phyloP scores from a whole-genome alignment of 2,329 filamentous ascomycete genomes.

The Ceratocystis albifundus region DNA sequence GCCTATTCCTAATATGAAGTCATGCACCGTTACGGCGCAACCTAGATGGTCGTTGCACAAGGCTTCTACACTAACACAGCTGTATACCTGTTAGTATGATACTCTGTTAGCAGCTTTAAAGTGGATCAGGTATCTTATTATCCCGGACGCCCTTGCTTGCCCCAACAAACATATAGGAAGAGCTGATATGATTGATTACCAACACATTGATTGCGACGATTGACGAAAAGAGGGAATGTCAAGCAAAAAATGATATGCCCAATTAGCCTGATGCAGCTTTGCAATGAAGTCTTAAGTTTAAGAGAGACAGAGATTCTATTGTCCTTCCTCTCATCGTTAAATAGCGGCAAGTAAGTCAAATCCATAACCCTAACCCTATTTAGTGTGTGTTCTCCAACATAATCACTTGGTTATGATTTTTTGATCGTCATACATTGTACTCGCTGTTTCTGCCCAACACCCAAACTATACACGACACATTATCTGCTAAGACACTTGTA shows the following conservation, averaged over 20 bases:
- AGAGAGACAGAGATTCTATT: too few relatives aligned
- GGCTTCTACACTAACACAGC: background rate
- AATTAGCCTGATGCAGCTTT: too few relatives aligned
- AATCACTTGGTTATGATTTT: too few relatives aligned
- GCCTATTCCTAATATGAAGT: background rate
- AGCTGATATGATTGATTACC: background rate
- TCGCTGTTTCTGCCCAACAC: too few relatives aligned
- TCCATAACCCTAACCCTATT: too few relatives aligned
- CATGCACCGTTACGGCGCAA: background rate
- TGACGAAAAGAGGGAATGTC: too few relatives aligned
- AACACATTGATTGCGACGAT: background rate
- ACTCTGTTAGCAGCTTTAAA: background rate
- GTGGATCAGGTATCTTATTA: background rate
- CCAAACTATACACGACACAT: background rate
- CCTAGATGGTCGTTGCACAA: background rate
- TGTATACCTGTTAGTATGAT: accelerated
- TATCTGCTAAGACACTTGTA: background rate
- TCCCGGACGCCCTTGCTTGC: background rate
- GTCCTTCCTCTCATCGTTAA: too few relatives aligned
- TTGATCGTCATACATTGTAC: too few relatives aligned
- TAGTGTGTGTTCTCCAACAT: too few relatives aligned
- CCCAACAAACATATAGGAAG: background rate
- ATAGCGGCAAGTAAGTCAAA: too few relatives aligned
- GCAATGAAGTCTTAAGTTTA: too few relatives aligned
- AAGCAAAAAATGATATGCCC: background rate